A percentile compares a stretch with the other conserved stretches of the same genome.
These are phyloP conservation scores for Yarrowia yakushimensis DNA, from an alignment of 805 yeast genomes.

Conservation along the genomic window DNA sequence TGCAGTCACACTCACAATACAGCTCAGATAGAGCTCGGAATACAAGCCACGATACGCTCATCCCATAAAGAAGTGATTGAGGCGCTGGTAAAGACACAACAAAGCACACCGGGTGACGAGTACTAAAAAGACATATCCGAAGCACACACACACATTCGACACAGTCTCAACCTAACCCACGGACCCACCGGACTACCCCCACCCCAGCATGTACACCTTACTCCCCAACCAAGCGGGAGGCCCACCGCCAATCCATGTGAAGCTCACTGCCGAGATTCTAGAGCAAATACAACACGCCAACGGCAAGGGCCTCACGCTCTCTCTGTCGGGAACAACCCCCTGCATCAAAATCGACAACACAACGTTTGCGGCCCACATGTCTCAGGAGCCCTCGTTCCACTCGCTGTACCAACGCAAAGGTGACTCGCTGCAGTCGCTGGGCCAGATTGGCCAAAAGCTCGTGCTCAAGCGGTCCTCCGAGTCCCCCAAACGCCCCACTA, in stretches of 20 bases:
- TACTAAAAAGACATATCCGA: too few relatives aligned
- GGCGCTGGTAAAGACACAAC: too few relatives aligned
- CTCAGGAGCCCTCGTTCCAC: slow-evolving; percentile 23
- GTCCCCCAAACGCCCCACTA: slow-evolving; percentile 24
- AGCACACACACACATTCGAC: neutral
- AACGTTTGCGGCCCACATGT: slow-evolving; percentile 16
- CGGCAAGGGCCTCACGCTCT: slow-evolving; percentile 10
- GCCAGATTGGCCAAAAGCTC: slow-evolving; percentile 17
- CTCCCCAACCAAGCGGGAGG: slow-evolving; percentile 20
- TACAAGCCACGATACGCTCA: neutral
- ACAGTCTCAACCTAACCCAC: neutral
- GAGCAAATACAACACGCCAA: slow-evolving; percentile 6
- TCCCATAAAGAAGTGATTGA: neutral
- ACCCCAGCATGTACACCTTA: slow-evolving; percentile 8
- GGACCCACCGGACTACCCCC: neutral
- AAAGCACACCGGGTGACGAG: neutral
- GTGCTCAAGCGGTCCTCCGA: slow-evolving; percentile 23
- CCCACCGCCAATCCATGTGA: slow-evolving; percentile 21
- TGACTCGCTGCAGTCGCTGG: slow-evolving; percentile 2
- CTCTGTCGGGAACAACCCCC: neutral
- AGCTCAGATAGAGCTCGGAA: neutral
- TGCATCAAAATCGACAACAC: slow-evolving; percentile 6
- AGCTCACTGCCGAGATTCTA: slow-evolving; percentile 25
- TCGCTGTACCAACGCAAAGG: slow-evolving; percentile 10
- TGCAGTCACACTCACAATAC: neutral